Base-by-base conservation (phyloP, 1,139 yeast genomes). In the Lodderomyces pseudojiufengensis region DNA sequence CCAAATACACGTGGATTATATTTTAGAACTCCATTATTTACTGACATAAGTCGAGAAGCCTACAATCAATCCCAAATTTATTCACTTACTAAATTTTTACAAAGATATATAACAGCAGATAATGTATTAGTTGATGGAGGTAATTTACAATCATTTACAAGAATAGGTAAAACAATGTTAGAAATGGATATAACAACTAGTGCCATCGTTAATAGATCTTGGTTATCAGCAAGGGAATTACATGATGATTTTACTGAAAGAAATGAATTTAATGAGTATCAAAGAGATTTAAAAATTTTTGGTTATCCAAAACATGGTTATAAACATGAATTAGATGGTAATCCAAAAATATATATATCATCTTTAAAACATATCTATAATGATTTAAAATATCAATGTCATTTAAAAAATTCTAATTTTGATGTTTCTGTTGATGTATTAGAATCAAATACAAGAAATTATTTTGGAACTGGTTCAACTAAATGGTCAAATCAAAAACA, bases 111-210 rank as follows among this genome's bases (percentile, higher is more conserved):
- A 12, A 41, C 37, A 2, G 26, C 33, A 1, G 46, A 54, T 15
- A 66, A 65, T 36, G 57, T 69, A 0, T 46, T 63, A 4, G 31
- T 39, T 22, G 32, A 36, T 24, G 43, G 45, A 3, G 33, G 35
- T 1, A 43, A 53, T 0, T 47, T 44, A 2, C 43, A 37, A 2
- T 71, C 61, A 41, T 44, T 36, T 26, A 31, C 20, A 1, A 62
- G 95, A 41, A 71, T 77, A 33, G 83, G 90, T 0, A 63, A 76
- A 40, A 68, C 82, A 3, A 59, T 79, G 13, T 51, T 88, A 7
- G 97, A 88, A 54, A 51, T 86, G 7, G 97, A 88, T 54, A 61
- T 81, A 1, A 54, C 70, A 10, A 78, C 90, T 0, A 70, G 64
- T 26, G 59, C 70, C 51, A 82, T 88, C 13, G 31, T 60, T 5